phyloP scores from a whole-genome alignment of 1,284 basidiomycete genomes.

The Ganoderma resinaceum region DNA sequence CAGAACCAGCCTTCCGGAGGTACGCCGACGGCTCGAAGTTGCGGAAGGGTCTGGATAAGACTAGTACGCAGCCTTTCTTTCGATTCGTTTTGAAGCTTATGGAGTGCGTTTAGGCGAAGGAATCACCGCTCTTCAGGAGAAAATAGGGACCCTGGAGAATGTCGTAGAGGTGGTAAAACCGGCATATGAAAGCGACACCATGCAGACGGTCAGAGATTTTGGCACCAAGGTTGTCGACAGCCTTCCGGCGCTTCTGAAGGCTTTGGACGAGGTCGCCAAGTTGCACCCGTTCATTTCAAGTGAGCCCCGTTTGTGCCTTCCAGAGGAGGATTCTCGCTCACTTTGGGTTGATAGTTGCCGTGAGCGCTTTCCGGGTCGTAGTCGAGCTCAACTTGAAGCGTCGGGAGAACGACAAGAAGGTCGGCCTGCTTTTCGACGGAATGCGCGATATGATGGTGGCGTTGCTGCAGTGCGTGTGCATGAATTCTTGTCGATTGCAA shows the following conservation, averaged over 20 bases:
- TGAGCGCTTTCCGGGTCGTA: slow-evolving; percentile 51
- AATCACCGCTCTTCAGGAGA: slow-evolving; percentile 1
- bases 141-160: slow-evolving; percentile 5
- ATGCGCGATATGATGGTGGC: slow-evolving; percentile 55
- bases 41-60: slow-evolving; percentile 18
- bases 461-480: slow-evolving; percentile 46
- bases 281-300: slow-evolving; percentile 40
- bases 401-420: slow-evolving; percentile 51
- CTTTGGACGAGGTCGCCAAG: slow-evolving; percentile 36
- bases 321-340: too few species aligned
- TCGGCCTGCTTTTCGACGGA: slow-evolving; percentile 46
- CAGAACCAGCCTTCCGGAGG: too few species aligned
- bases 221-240: slow-evolving; percentile 35
- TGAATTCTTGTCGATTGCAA: background rate
- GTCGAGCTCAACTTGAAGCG: slow-evolving; percentile 49
- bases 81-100: background rate
- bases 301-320: slow-evolving; percentile 3
- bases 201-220: slow-evolving; percentile 18
- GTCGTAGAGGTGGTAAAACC: slow-evolving; percentile 13
- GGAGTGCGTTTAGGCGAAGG: background rate
- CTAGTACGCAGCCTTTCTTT: slow-evolving; percentile 7
- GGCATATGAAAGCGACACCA: slow-evolving; percentile 13
- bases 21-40: too few species aligned
- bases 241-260: slow-evolving; percentile 36
- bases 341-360: slow-evolving; percentile 43